These are phyloP conservation scores for Wickerhamomyces tratensis DNA, from an alignment of 805 yeast species.

Conservation along the genomic window DNA sequence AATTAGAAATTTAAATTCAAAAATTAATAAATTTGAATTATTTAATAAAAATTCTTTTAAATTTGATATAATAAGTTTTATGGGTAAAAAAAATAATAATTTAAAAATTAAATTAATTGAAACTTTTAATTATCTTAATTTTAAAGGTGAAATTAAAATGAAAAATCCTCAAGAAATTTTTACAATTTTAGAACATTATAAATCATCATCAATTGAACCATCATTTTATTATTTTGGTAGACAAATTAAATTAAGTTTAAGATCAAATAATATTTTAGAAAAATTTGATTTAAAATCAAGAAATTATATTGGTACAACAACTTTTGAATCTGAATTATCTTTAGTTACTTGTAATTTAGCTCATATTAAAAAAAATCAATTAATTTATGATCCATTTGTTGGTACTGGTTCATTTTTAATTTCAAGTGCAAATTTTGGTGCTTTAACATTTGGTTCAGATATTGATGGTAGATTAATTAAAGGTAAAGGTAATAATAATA, in stretches of 20 bases:
- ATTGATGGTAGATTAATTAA: constrained; percentile 75
- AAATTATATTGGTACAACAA: constrained; percentile 89
- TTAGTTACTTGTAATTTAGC: constrained; percentile 83
- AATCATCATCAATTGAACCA: constrained; percentile 41
- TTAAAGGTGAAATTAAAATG: constrained; percentile 72
- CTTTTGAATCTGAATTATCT: constrained; percentile 91
- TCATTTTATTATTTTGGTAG: constrained; percentile 66
- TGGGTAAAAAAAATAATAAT: constrained; percentile 48
- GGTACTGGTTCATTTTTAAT: constrained; percentile 94
- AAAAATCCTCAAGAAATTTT: constrained; percentile 66
- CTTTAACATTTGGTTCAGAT: constrained; percentile 76
- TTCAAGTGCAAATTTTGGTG: constrained; percentile 82
- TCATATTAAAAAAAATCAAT: constrained; percentile 51
- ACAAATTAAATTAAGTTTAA: constrained; percentile 49
- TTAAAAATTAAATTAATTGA: constrained; percentile 59
- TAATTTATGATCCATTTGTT: constrained; percentile 89
- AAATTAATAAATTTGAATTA: constrained; percentile 8
- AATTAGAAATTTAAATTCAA: constrained; percentile 7
- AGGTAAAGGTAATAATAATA: constrained; percentile 39
- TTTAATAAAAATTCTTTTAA: constrained; percentile 52
- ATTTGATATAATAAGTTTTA: constrained; percentile 73
- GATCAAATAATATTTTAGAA: constrained; percentile 60
- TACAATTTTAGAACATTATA: constrained; percentile 69
- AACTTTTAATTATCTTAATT: constrained; percentile 55
- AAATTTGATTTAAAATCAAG: constrained; percentile 73